These are phyloP conservation scores for Symbiodinium pilosum DNA, from an alignment of 73 alveolate species.

Conservation along the genomic window DNA sequence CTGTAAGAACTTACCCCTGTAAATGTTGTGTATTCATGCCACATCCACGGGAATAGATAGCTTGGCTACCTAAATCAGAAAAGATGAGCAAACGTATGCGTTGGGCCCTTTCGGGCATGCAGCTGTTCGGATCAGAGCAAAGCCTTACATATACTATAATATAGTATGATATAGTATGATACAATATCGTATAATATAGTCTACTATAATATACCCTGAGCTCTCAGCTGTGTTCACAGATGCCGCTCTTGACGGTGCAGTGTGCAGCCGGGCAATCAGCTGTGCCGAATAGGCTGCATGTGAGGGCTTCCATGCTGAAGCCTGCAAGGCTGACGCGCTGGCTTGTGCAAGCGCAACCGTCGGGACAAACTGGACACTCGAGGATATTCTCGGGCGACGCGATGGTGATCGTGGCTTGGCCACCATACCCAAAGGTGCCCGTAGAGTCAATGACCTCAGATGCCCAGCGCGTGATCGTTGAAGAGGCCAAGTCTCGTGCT, in stretches of 20 bases:
- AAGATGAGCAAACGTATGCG: no score
- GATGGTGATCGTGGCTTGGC: neutral
- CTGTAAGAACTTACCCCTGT: no score
- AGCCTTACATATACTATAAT: no score
- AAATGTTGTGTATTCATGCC: no score
- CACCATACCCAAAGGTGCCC: neutral
- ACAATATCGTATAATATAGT: no score
- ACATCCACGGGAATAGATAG: no score
- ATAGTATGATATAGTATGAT: no score
- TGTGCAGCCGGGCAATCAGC: neutral
- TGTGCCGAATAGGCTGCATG: neutral
- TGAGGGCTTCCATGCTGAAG: neutral
- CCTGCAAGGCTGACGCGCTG: neutral
- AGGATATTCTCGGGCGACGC: neutral
- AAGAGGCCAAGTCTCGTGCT: neutral
- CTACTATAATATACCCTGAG: neutral
- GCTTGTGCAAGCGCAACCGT: neutral
- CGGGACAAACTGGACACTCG: neutral
- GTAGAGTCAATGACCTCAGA: neutral
- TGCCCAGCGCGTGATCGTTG: neutral
- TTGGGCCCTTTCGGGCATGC: no score
- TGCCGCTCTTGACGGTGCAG: neutral
- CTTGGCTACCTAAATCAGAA: no score
- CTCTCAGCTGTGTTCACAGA: neutral
- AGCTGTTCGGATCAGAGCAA: no score